A percentile compares a stretch with the other conserved stretches of the same genome.
Evolutionary conservation across 1,139 yeast genomes (phyloP).

Genomic region (Yamadazyma diospyri): DNA sequence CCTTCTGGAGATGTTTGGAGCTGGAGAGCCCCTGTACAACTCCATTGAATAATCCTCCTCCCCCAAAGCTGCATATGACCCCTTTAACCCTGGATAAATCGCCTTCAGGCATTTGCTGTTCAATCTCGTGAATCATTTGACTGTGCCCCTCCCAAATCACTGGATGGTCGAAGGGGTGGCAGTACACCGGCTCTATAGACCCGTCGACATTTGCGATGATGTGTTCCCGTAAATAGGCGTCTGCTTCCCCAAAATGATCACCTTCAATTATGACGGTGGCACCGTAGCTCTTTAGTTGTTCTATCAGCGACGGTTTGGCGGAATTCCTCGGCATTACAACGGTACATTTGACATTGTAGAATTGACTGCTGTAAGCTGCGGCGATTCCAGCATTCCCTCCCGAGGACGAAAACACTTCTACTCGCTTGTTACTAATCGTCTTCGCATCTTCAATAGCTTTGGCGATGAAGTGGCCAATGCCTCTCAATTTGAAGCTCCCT

Average conservation of each 20-base stretch:
- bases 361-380: slow-evolving; percentile 58
- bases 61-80: slow-evolving; percentile 67
- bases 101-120: slow-evolving; percentile 30
- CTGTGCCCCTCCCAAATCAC: slow-evolving; percentile 70
- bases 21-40: slow-evolving; percentile 51
- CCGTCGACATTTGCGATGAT: slow-evolving; percentile 27
- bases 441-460: slow-evolving; percentile 15
- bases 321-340: slow-evolving; percentile 61
- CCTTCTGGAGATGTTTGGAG: slow-evolving; percentile 19
- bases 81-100: slow-evolving; percentile 45
- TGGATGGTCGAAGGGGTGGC: slow-evolving; percentile 69
- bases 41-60: slow-evolving; percentile 72
- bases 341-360: slow-evolving; percentile 49
- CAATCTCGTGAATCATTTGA: slow-evolving; percentile 55
- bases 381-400: slow-evolving; percentile 84
- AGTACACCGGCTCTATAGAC: slow-evolving; percentile 46
- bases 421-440: slow-evolving; percentile 20
- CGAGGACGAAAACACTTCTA: slow-evolving; percentile 58
- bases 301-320: slow-evolving; percentile 32
- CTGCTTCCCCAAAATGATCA: slow-evolving; percentile 64
- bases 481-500: slow-evolving; percentile 71
- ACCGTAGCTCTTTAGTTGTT: slow-evolving; percentile 38
- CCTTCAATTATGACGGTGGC: slow-evolving; percentile 58
- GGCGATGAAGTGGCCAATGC: slow-evolving; percentile 50
- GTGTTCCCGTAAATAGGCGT: slow-evolving; percentile 39